phyloP scores from a whole-genome alignment of 179 eudicot species.

The Silene vulgaris region DNA sequence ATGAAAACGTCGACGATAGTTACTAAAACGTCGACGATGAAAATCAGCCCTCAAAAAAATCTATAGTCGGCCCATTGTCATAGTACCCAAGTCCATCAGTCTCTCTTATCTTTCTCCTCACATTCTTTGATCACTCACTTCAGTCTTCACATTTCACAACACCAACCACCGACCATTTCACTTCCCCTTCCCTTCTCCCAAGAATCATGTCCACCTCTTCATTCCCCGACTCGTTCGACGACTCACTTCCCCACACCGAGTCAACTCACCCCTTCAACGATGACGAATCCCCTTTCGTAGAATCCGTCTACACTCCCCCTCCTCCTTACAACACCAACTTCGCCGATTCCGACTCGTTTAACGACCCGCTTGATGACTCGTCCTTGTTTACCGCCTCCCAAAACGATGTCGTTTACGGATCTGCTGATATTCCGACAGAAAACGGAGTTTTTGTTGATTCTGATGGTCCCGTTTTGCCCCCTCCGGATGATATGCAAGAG shows the following conservation, averaged over 20 bases:
- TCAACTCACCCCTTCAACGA: constrained; percentile 30
- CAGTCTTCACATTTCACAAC: neutral
- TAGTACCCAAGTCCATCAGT: neutral
- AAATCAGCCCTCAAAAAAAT: too few species aligned
- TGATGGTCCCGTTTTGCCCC: constrained; percentile 37
- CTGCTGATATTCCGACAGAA: constrained; percentile 12
- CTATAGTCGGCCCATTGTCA: too few species aligned
- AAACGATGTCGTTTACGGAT: constrained; percentile 24
- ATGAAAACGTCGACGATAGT: too few species aligned
- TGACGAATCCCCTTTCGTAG: constrained; percentile 10
- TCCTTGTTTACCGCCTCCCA: constrained; percentile 18
- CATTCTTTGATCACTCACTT: neutral
- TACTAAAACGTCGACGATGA: too few species aligned
- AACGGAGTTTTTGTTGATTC: constrained; percentile 34
- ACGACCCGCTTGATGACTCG: constrained; percentile 33
- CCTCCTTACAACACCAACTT: constrained; percentile 30
- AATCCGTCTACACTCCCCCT: neutral
- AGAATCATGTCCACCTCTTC: constrained; percentile 28
- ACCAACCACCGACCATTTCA: neutral
- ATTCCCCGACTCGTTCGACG: constrained; percentile 46
- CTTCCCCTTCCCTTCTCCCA: neutral
- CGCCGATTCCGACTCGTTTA: constrained; percentile 29
- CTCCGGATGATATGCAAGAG: constrained; percentile 39
- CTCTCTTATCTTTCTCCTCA: neutral
- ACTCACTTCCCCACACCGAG: constrained; percentile 29